These are phyloP conservation scores for Russula sp. DNA, from an alignment of 768 basidiomycete species.

Conservation along the genomic window DNA sequence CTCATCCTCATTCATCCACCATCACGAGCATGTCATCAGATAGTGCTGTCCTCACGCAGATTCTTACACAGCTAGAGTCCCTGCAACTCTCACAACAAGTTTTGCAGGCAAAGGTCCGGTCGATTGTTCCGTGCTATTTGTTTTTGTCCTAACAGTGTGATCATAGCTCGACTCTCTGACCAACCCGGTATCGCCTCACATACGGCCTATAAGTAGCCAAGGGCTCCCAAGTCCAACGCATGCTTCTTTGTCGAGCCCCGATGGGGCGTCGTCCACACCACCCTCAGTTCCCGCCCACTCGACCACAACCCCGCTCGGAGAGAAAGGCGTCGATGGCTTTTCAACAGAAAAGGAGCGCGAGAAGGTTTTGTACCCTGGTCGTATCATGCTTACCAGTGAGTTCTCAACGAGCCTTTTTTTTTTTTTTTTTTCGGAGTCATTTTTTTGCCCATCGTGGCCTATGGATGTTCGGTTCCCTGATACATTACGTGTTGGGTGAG, in stretches of 20 bases:
- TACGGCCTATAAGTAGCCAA: constrained; percentile 33
- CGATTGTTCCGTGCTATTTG: constrained; percentile 3
- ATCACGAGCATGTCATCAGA: constrained; percentile 15
- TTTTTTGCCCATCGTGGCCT: neutral
- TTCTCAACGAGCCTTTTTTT: constrained; percentile 17
- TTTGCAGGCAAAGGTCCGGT: constrained; percentile 69
- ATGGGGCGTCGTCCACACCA: constrained; percentile 29
- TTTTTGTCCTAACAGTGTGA: neutral
- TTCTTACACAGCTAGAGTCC: constrained; percentile 62
- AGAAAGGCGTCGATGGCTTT: constrained; percentile 15
- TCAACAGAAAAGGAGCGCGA: constrained; percentile 59
- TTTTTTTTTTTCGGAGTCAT: constrained; percentile 16
- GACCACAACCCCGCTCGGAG: constrained; percentile 14
- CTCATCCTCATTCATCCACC: neutral
- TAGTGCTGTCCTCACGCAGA: constrained; percentile 64
- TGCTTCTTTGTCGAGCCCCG: constrained; percentile 30
- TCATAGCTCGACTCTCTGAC: constrained; percentile 49
- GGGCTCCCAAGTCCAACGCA: constrained; percentile 28
- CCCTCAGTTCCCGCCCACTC: constrained; percentile 24
- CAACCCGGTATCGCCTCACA: constrained; percentile 26
- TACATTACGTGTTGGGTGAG: neutral
- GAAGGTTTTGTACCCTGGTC: constrained; percentile 70
- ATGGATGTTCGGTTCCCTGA: neutral
- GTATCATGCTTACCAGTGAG: constrained; percentile 81
- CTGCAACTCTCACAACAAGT: constrained; percentile 72